These are phyloP conservation scores for Botrytis porri DNA, from an alignment of 2,329 filamentous ascomycete species.

Conservation along the genomic window DNA sequence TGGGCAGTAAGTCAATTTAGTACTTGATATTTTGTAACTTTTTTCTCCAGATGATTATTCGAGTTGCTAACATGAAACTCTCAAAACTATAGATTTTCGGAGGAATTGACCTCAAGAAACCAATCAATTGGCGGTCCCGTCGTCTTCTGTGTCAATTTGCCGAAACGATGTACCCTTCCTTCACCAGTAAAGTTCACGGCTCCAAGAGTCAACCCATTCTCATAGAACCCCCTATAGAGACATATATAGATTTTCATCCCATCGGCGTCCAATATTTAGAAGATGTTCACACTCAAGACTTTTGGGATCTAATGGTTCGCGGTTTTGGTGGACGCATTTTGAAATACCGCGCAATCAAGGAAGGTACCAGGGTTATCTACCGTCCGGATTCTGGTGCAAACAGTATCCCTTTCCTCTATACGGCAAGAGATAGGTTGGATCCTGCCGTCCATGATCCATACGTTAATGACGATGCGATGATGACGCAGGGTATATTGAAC, in stretches of 20 bases:
- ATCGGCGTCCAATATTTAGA: neutral
- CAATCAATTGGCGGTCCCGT: neutral
- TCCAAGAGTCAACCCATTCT: neutral
- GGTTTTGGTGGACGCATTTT: neutral
- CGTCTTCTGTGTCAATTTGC: neutral
- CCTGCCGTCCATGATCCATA: neutral
- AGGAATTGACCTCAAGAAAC: constrained; percentile 2
- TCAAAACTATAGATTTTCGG: neutral
- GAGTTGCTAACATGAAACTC: neutral
- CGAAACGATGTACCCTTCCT: neutral
- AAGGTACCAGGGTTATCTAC: neutral
- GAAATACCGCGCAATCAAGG: neutral
- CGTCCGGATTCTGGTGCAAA: too few species aligned
- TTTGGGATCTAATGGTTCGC: constrained; percentile 8
- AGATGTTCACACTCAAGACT: constrained; percentile 2
- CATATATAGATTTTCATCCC: neutral
- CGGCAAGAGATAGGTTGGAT: neutral
- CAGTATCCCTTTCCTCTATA: neutral
- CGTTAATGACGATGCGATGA: neutral
- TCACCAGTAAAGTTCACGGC: neutral
- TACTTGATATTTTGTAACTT: too few species aligned
- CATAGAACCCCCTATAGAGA: neutral
- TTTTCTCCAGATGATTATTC: too few species aligned
- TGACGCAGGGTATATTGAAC: neutral
- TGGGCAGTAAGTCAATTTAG: neutral